Conservation (phyloP, 768 basidiomycete genomes). For the Pisolithus orientalis region DNA sequence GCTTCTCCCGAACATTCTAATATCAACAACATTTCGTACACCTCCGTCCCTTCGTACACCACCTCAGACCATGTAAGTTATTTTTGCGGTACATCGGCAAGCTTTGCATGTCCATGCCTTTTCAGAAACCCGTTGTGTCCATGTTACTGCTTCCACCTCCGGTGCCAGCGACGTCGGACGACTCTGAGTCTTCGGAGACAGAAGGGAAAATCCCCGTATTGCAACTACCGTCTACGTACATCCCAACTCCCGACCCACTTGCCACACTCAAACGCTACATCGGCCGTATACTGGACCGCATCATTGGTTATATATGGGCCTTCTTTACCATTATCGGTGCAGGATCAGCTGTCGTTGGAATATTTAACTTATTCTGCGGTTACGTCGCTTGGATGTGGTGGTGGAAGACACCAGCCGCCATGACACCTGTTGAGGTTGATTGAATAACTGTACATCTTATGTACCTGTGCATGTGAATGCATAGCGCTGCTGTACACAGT, state of each 20-base stretch:
- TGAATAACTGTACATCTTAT: slow-evolving; percentile 4
- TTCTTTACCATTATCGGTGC: slow-evolving; percentile 68
- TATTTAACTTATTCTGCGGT: slow-evolving; percentile 69
- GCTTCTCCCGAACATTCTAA: slow-evolving; percentile 42
- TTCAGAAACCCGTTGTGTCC: slow-evolving; percentile 81
- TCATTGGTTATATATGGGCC: slow-evolving; percentile 79
- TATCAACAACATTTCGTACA: slow-evolving; percentile 67
- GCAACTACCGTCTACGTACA: slow-evolving; percentile 44
- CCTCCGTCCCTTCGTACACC: slow-evolving; percentile 75
- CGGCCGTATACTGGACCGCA: slow-evolving; percentile 64
- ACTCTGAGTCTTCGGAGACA: background rate
- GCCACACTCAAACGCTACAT: slow-evolving; percentile 52
- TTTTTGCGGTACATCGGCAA: background rate
- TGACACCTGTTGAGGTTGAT: slow-evolving; percentile 6
- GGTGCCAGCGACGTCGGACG: slow-evolving; percentile 13
- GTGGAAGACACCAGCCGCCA: slow-evolving; percentile 19
- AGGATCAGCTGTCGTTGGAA: slow-evolving; percentile 62
- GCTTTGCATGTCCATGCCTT: background rate
- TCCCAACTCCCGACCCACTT: slow-evolving; percentile 47
- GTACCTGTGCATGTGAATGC: background rate
- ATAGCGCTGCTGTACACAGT: background rate
- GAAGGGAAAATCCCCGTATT: slow-evolving; percentile 21
- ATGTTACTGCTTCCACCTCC: slow-evolving; percentile 57
- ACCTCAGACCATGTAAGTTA: slow-evolving; percentile 80
- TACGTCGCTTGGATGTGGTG: slow-evolving; percentile 62